A percentile compares a stretch with the other conserved stretches of the same genome.
phyloP scores from a whole-genome alignment of 495 filamentous ascomycete species.

The Collariella sp. region DNA sequence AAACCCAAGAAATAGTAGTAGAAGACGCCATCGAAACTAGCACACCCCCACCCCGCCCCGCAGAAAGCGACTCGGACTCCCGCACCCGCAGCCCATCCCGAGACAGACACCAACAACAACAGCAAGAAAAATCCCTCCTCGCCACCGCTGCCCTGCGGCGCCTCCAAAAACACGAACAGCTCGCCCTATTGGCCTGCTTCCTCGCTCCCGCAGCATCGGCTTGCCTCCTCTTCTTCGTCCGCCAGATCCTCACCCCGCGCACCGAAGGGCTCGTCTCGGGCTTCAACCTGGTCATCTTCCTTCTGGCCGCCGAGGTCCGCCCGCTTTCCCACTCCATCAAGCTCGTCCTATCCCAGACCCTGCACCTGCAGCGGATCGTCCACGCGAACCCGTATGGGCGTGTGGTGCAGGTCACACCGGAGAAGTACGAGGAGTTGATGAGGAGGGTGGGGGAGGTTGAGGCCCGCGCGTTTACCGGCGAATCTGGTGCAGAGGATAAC shows the following conservation, averaged over 20 bases:
- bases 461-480: conserved; percentile 21
- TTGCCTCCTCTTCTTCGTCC: conserved; percentile 67
- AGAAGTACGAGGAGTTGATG: conserved; percentile 48
- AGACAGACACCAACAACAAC: too few relatives aligned
- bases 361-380: conserved; percentile 74
- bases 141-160: conserved; percentile 45
- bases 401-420: conserved; percentile 32
- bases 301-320: conserved; percentile 76
- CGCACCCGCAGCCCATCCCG: neutral
- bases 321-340: conserved; percentile 74
- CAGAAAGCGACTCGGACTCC: conserved; percentile 32
- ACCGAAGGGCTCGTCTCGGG: conserved; percentile 83
- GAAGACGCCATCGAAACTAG: conserved; percentile 43
- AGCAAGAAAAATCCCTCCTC: conserved; percentile 4
- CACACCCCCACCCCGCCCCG: conserved; percentile 5
- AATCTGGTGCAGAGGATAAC: neutral
- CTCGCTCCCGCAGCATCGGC: conserved; percentile 67
- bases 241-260: conserved; percentile 66
- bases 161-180: conserved; percentile 63
- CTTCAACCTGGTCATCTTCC: conserved; percentile 90
- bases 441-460: conserved; percentile 66
- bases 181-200: conserved; percentile 72
- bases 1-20: conserved; percentile 35
- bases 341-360: conserved; percentile 65
- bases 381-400: conserved; percentile 42